These are phyloP conservation scores for Pseudogymnoascus sp. DNA, from an alignment of 2,329 filamentous ascomycete genomes.

Conservation along the genomic window DNA sequence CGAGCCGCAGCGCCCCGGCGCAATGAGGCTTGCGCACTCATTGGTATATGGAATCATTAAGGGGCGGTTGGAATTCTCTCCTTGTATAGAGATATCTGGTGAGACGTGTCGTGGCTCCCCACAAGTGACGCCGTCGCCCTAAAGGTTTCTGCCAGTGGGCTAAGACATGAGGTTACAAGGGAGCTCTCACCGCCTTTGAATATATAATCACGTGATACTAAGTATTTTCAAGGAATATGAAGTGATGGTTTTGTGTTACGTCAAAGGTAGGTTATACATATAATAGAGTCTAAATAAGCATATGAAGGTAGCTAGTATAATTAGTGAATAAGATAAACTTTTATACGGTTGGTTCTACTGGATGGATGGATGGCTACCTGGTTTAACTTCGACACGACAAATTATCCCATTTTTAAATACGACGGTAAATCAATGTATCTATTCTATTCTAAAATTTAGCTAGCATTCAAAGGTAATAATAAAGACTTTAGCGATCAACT, in stretches of 20 bases:
- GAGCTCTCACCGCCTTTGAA: background rate
- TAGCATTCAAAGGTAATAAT: background rate
- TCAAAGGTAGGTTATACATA: background rate
- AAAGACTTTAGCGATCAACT: background rate
- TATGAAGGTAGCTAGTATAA: background rate
- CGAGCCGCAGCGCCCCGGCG: constrained; percentile 6
- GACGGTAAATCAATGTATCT: background rate
- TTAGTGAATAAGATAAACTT: background rate
- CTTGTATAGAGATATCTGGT: background rate
- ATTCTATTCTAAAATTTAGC: background rate
- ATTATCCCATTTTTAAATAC: background rate
- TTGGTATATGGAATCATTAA: constrained; percentile 8
- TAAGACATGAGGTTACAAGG: background rate
- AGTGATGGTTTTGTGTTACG: background rate
- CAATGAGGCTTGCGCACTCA: constrained; percentile 10
- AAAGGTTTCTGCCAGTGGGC: background rate
- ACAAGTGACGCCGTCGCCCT: background rate
- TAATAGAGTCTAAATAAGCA: background rate
- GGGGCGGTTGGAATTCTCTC: background rate
- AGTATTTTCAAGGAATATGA: background rate
- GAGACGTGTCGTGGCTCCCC: background rate
- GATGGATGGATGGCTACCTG: background rate
- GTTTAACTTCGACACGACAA: background rate
- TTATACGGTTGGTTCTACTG: background rate
- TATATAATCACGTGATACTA: background rate